phyloP scores from a whole-genome alignment of 768 basidiomycete genomes.

The Suillus bovinus region DNA sequence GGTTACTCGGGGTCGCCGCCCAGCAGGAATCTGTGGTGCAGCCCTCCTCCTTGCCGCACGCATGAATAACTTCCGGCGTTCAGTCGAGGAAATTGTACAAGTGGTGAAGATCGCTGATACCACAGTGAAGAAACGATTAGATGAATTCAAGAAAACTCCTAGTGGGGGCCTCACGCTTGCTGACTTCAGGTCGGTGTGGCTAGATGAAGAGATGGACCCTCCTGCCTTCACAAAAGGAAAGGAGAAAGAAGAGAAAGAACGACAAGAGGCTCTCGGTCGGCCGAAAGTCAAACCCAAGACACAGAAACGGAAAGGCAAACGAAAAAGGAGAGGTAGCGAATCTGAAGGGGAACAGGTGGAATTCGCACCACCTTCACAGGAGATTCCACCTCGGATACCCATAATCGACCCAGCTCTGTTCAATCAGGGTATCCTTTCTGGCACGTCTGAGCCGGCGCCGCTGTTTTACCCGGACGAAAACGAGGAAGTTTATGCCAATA shows the following conservation, averaged over 20 bases:
- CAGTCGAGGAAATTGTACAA: constrained; percentile 94
- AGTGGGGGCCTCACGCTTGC: constrained; percentile 83
- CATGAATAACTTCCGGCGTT: constrained; percentile 97
- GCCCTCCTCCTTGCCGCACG: constrained; percentile 92
- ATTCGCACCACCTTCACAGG: constrained; percentile 15
- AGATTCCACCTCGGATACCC: constrained; percentile 19
- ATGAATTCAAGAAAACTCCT: constrained; percentile 91
- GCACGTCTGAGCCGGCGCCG: constrained; percentile 40
- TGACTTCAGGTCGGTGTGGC: constrained; percentile 88
- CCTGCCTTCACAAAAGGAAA: constrained; percentile 83
- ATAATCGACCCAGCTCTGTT: constrained; percentile 60
- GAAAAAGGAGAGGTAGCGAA: constrained; percentile 41
- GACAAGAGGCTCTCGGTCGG: constrained; percentile 38
- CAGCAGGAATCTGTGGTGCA: constrained; percentile 97
- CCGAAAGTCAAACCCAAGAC: constrained; percentile 28
- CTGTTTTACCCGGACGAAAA: constrained; percentile 48
- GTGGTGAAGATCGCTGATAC: constrained; percentile 99
- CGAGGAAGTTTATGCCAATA: constrained; percentile 42
- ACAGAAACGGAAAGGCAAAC: constrained; percentile 37
- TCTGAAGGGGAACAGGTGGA: constrained; percentile 33
- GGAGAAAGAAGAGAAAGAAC: constrained; percentile 65
- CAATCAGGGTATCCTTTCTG: constrained; percentile 67
- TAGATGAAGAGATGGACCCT: constrained; percentile 90
- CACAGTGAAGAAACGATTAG: constrained; percentile 88
- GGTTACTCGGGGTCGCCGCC: constrained; percentile 94